Percentiles rank a stretch among this genome's conserved stretches.
These are phyloP conservation scores for Apiospora aurea DNA, from an alignment of 2,329 filamentous ascomycete genomes.

Conservation along the genomic window DNA sequence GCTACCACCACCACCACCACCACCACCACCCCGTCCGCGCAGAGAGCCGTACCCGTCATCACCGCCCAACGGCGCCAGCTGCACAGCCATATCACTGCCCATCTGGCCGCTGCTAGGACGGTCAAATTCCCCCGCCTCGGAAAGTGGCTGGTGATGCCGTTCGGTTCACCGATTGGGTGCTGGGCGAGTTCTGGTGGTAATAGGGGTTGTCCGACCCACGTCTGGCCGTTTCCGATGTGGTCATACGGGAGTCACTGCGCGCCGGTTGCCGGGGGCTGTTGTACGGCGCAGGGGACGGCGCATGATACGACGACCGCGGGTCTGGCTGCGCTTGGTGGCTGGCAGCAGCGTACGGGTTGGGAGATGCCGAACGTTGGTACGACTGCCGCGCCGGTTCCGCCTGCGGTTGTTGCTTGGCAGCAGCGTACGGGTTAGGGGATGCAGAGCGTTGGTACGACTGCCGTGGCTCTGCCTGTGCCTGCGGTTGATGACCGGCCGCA, in stretches of 20 bases:
- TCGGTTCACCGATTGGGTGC: slow-evolving; percentile 48
- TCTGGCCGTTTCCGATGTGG: slow-evolving; percentile 48
- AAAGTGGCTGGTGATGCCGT: slow-evolving; percentile 58
- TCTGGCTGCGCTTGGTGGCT: not conserved
- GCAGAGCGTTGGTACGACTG: slow-evolving; percentile 32
- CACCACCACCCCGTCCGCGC: slow-evolving; percentile 51
- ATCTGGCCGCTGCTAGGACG: slow-evolving; percentile 60
- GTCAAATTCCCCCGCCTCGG: slow-evolving; percentile 49
- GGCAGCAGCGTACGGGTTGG: slow-evolving; percentile 56
- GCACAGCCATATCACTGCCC: slow-evolving; percentile 69
- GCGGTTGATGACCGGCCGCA: slow-evolving; percentile 24
- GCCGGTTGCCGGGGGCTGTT: slow-evolving; percentile 33
- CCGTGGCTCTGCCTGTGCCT: slow-evolving; percentile 1
- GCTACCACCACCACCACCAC: slow-evolving; percentile 54
- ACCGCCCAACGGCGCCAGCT: slow-evolving; percentile 66
- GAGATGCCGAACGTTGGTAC: slow-evolving; percentile 60
- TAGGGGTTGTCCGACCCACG: slow-evolving; percentile 58
- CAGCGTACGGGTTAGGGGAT: slow-evolving; percentile 29
- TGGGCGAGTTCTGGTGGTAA: slow-evolving; percentile 60
- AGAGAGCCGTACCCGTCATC: slow-evolving; percentile 62
- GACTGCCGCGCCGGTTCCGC: slow-evolving; percentile 2
- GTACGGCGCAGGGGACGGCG: not conserved
- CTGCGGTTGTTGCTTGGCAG: slow-evolving; percentile 15
- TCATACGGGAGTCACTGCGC: slow-evolving; percentile 45
- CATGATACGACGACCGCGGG: not conserved